Evolutionary conservation across 306 rosid genomes (phyloP).

Genomic region (Benincasa hispida): DNA sequence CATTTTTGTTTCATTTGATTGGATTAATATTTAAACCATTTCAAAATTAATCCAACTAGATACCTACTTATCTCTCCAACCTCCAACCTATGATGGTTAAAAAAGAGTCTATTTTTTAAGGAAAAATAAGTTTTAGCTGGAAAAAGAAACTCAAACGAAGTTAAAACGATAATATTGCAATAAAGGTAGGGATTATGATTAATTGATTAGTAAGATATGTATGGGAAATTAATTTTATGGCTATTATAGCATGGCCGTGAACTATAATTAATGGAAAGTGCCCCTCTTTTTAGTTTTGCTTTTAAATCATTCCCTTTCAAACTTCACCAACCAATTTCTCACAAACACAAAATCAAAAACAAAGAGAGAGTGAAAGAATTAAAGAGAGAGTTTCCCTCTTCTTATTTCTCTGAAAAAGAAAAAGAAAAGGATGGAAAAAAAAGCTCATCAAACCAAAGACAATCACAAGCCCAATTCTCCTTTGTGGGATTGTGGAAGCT

Average conservation of each 20-base stretch:
- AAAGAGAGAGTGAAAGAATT: too few species aligned
- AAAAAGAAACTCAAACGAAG: background rate
- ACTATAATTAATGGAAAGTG: background rate
- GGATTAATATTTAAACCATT: too few species aligned
- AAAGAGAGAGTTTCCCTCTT: too few species aligned
- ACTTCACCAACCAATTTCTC: background rate
- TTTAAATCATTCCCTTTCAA: background rate
- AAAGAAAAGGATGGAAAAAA: background rate
- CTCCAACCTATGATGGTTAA: background rate
- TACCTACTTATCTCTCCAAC: background rate
- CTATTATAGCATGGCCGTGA: background rate
- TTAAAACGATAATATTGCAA: background rate
- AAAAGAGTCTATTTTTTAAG: background rate
- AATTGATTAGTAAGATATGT: background rate
- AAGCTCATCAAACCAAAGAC: background rate
- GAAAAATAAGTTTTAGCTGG: background rate
- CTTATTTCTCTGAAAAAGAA: background rate
- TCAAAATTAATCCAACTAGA: too few species aligned
- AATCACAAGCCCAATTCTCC: conserved; percentile 5
- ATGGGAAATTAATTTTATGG: background rate
- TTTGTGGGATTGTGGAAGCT: conserved; percentile 58
- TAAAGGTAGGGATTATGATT: background rate
- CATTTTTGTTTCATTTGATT: too few species aligned
- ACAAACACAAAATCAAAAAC: background rate
- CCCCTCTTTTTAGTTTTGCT: background rate